These are phyloP conservation scores for Rachicladosporium sp. DNA, from an alignment of 2,329 filamentous ascomycete species.

Conservation along the genomic window DNA sequence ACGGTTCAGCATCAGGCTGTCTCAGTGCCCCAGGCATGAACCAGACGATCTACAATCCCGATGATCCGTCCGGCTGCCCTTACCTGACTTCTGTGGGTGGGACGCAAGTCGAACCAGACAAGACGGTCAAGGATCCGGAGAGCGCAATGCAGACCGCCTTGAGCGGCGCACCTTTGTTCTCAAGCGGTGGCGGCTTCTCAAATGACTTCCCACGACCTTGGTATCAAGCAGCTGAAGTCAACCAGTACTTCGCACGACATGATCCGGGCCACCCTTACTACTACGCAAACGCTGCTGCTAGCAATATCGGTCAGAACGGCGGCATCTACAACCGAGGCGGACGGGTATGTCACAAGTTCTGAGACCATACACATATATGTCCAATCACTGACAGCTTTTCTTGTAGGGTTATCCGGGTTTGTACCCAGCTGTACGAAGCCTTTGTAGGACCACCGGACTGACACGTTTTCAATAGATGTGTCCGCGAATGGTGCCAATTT, in stretches of 20 bases:
- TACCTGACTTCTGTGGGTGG: slow-evolving; percentile 42
- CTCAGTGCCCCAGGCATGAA: slow-evolving; percentile 10
- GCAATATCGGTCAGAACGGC: slow-evolving; percentile 30
- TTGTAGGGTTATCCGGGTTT: no score
- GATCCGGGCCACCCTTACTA: slow-evolving; percentile 26
- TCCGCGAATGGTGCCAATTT: slow-evolving; percentile 20
- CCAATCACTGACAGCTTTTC: no score
- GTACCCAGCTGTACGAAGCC: no score
- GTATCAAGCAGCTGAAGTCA: slow-evolving; percentile 34
- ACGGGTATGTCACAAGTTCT: no score
- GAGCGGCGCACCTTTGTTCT: slow-evolving; percentile 30
- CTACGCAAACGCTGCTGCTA: slow-evolving; percentile 30
- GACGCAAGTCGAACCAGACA: slow-evolving; percentile 26
- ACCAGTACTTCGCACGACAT: slow-evolving; percentile 28
- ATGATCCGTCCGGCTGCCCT: slow-evolving; percentile 35
- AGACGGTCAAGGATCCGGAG: slow-evolving; percentile 24
- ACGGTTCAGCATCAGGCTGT: slow-evolving; percentile 24
- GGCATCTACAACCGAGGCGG: slow-evolving; percentile 29
- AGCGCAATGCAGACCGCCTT: slow-evolving; percentile 31
- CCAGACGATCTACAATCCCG: slow-evolving; percentile 30
- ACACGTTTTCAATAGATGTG: no score
- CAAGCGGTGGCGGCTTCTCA: slow-evolving; percentile 38
- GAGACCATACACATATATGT: no score
- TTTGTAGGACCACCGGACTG: no score
- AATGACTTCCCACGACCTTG: slow-evolving; percentile 36